Evolutionary conservation across 768 basidiomycete species (phyloP).

Genomic region (Phallus indusiatus): DNA sequence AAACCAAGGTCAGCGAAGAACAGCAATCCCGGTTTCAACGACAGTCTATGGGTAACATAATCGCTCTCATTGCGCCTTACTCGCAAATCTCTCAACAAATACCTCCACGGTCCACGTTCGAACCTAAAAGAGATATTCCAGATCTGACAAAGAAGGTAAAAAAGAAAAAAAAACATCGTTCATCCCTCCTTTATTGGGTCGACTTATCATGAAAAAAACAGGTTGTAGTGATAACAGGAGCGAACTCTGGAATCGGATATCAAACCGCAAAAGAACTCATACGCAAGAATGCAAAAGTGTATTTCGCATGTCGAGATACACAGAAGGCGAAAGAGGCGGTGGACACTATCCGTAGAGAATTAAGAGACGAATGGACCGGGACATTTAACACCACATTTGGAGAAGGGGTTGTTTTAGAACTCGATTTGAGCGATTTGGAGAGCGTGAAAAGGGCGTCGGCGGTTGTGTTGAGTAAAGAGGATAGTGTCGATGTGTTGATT

Average conservation of each 20-base stretch:
- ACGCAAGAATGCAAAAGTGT: slow-evolving; percentile 11
- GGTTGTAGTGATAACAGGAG: not conserved
- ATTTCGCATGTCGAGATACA: not conserved
- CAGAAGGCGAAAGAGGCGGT: slow-evolving; percentile 1
- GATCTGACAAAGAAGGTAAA: slow-evolving; percentile 7
- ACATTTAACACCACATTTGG: not conserved
- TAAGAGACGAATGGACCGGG: slow-evolving; percentile 6
- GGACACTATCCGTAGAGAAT: not conserved
- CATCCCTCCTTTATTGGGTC: not conserved
- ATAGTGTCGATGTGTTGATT: slow-evolving; percentile 6
- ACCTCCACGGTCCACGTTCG: not conserved
- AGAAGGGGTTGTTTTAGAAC: not conserved
- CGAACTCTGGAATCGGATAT: slow-evolving; percentile 7
- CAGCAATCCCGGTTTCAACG: no score
- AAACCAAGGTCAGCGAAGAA: no score
- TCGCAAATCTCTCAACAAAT: not conserved
- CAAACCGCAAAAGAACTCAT: slow-evolving; percentile 6
- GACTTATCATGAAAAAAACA: not conserved
- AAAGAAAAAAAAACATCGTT: no score
- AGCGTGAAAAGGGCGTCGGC: slow-evolving; percentile 9
- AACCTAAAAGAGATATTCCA: slow-evolving; percentile 2
- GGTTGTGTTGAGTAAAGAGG: slow-evolving; percentile 9
- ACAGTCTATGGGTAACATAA: not conserved
- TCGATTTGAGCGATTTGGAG: slow-evolving; percentile 8
- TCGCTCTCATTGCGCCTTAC: not conserved